Base-by-base conservation (phyloP, 352 stramenopile genomes). In the Pythium phragmitis region DNA sequence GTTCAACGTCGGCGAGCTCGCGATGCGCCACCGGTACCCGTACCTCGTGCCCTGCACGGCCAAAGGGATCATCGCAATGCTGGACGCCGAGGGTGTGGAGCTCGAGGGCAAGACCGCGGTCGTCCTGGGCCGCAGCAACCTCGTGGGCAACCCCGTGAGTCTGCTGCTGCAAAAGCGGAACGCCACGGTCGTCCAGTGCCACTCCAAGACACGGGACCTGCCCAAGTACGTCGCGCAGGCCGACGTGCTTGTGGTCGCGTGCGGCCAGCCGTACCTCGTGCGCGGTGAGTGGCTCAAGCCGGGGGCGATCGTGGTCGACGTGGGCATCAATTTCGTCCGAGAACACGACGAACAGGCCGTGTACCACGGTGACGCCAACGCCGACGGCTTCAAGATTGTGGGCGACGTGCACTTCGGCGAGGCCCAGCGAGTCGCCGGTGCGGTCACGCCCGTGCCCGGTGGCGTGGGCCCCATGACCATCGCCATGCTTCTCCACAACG, bases 381-480 rank as follows among this genome's bases (percentile, higher is more conserved):
- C 60, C 16, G 82, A 96, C 54, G 96, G 96, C 23, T 99, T 99
- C 76, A 95, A 96, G 63, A 85, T 99, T 14, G 96, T 99, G 34
- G 98, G 98, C 14, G 98, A 99, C 73, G 97, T 99, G 7, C 73
- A 98, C 68, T 99, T 95, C 63, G 74, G 75, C 7, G 87, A 88
- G 47, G 97, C 81, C 5, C 78, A 72, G 48, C 67, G 79, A 23
- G 85, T 98, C 30, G 96, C 91, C 0, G 88, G 84, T 4, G 86
- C 85, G 48, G 93, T 99, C 65, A 99, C 98, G 12, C 98, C 98
- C 2, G 98, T 99, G n/a, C 96, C 97, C 13, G 87, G 88, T 34
- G 98, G 98, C 59, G 97, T 99, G 43, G 98, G 98, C 2, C 98
- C 98, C 16, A 99, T 99, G 97, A 99, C 95, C 11, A 98, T 98